Base-by-base conservation (phyloP, 345 rosid species). In the Psidium friedrichsthalianum region DNA sequence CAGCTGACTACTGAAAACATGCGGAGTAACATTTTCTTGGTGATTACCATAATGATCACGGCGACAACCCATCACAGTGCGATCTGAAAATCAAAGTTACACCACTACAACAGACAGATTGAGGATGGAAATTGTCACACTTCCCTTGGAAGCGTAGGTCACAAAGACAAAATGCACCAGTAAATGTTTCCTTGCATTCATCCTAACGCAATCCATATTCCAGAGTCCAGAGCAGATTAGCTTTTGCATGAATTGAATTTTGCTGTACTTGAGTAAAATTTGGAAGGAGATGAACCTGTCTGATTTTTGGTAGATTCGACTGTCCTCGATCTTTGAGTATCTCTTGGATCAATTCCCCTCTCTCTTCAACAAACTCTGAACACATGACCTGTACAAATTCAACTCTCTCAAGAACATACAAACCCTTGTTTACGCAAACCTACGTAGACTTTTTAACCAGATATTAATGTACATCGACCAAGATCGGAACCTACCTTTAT, bases 361-460 rank as follows among this genome's bases (percentile, higher is more conserved):
- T 89, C 88, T 89, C 90, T 52, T 58, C 51, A 0, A 85, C 86
- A 83, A 86, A 42, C 40, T 88, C 90, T 2, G 85, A 89, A 32
- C 91, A 89, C 93, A 88, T 91, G 14, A 88, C 87, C 92, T 90
- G 80, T 56, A 53, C 54, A 84, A 13, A 84, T 42, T 22, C 51
- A 42, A 42, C 44, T 24, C 32, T 32, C 36, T 57, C 22, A 84
- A 84, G 24, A 59, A n/a, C 40, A n/a, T 44, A 56, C 16, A 0
- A 61, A 59, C 51, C 76, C 78, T 32, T 18, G 80, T 69, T 69
- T 5, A 69, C 18, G 47, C 80, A 69, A 36, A 36, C 36, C 80
- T 36, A 20, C 80, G 3, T 20, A 10, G 47, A 69, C 4, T 69
- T 42, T 21, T 9, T 69, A 32, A 69, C 40, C 14, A 59, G 24